Base-by-base conservation (phyloP, 768 basidiomycete species). In the Tylopilus felleus region DNA sequence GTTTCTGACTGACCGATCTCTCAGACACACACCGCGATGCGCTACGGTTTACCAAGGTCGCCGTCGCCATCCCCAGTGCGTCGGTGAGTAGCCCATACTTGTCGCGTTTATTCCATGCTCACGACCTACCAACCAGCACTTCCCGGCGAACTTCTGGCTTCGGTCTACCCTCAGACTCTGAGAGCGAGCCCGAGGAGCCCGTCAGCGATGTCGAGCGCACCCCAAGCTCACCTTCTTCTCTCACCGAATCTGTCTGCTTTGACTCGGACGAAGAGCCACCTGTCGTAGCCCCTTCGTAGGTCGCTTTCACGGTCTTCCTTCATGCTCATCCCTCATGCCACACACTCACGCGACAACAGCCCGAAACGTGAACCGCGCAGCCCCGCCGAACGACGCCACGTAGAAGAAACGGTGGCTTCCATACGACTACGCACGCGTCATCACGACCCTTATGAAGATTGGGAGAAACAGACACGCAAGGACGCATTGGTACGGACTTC, bases 31-130 rank as follows among this genome's bases (percentile, higher is more conserved):
- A 52, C 56, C 23, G 33, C 58, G 29, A 84, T 84, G 83, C 74
- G 79, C 44, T 84, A 82, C 63, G 73, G 77, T 60, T 75, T 77
- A 39, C 82, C 80, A 21, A 75, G 80, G 55, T 80, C 80, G 5
- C 63, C 70, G 1, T 80, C 82, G 6, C 75, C 78, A 10, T 80
- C 80, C 0, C 80, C 80, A 27, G 75, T 68, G 10, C 69, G 74
- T 61, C 70, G 71, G 76, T 78, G 47, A 39, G 53, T 29, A 14
- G 6, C 29, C 12, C 25, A 21, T 21, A 22, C 27, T 27, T 40
- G 1, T 8, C 65, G 61, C 29, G 60, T 64, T 54, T 52, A 53
- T 12, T 17, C 13, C 16, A 17, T 33, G 8, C 50, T 49, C 31
- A 59, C 13, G n/a, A 6, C 60, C 14, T 17, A 9, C 27, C 7